Evolutionary conservation across 176 grass and related monocot genomes (phyloP).

Genomic region (Avena atlantica): DNA sequence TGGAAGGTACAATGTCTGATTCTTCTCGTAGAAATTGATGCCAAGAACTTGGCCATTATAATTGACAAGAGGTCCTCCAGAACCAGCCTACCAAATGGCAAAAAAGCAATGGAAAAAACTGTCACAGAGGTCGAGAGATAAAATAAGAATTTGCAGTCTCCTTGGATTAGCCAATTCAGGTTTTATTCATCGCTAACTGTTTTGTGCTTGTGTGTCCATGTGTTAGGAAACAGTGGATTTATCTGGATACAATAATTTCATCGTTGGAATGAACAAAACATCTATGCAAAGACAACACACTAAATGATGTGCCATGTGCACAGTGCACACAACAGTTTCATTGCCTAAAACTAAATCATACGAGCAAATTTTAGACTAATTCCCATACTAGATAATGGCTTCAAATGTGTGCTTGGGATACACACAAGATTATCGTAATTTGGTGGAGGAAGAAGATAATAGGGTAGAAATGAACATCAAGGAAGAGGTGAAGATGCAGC

Average conservation of each 20-base stretch:
- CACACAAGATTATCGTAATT: not conserved
- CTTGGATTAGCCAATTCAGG: not conserved
- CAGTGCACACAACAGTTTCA: not conserved
- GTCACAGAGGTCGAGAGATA: not conserved
- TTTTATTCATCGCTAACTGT: not conserved
- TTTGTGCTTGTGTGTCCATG: not conserved
- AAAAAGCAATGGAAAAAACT: not conserved
- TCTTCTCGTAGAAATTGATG: not conserved
- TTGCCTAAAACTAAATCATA: not conserved
- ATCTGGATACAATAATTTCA: not conserved
- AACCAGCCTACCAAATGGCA: not conserved
- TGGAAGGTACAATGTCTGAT: not conserved
- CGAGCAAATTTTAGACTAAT: not conserved
- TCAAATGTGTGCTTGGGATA: slow-evolving; percentile 12
- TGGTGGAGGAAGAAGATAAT: not conserved
- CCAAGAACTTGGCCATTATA: slow-evolving; percentile 10
- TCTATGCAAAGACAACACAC: not conserved
- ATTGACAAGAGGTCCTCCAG: slow-evolving; percentile 25
- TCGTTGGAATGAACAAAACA: not conserved
- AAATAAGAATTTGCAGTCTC: not conserved
- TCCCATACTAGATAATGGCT: not conserved
- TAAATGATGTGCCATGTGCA: not conserved
- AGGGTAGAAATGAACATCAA: not conserved
- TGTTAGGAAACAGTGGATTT: not conserved
- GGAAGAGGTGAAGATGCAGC: not conserved